These are phyloP conservation scores for Gynochthodes officinalis DNA, from an alignment of 257 asterid species.

Conservation along the genomic window DNA sequence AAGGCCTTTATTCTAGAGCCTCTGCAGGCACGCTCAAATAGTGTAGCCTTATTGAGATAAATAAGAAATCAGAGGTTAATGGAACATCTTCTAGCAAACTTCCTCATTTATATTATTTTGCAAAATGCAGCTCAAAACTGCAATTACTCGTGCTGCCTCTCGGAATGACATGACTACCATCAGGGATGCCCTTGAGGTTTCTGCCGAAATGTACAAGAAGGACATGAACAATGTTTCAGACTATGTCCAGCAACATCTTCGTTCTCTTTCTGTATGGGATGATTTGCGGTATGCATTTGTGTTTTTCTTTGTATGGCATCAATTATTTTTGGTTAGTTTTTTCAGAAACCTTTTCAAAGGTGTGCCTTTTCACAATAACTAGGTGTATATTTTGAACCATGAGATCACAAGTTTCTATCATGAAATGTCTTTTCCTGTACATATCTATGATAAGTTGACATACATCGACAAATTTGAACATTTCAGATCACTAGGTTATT, in stretches of 20 bases:
- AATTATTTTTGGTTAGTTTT: not conserved
- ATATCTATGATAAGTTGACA: not conserved
- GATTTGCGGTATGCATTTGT: slow-evolving; percentile 68
- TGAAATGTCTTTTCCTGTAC: not conserved
- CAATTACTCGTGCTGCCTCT: slow-evolving; percentile 75
- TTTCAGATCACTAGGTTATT: not conserved
- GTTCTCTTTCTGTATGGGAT: slow-evolving; percentile 89
- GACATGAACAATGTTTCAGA: slow-evolving; percentile 77
- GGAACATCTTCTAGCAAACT: slow-evolving; percentile 4
- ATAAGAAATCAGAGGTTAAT: not conserved
- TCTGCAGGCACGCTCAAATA: not conserved
- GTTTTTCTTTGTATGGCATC: not conserved
- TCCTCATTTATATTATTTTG: slow-evolving; percentile 19
- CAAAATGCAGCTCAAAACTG: slow-evolving; percentile 76
- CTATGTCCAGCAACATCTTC: slow-evolving; percentile 86
- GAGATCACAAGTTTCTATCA: not conserved
- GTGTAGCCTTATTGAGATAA: not conserved
- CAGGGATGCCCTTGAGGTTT: slow-evolving; percentile 97
- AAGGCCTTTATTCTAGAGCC: not conserved
- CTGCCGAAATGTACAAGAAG: slow-evolving; percentile 90
- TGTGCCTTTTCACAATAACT: not conserved
- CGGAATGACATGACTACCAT: slow-evolving; percentile 96
- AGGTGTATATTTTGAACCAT: not conserved
- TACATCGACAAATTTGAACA: not conserved
- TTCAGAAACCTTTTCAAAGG: not conserved